Conservation (phyloP, 148 eudicot genomes). For the Diospyros lotus region DNA sequence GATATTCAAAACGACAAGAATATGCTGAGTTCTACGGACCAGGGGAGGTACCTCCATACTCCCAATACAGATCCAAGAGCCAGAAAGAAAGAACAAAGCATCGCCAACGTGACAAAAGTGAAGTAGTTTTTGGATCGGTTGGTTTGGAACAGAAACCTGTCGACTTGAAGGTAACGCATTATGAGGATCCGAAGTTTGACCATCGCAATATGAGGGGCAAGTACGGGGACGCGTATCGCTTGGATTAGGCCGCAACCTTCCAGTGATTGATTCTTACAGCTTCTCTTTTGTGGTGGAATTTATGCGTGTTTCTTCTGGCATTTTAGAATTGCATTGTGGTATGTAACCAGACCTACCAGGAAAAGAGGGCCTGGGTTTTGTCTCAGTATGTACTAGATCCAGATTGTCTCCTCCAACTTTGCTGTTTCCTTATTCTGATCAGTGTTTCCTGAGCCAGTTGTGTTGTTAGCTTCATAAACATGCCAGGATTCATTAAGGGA, state of each 20-base stretch:
- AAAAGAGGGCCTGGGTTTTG: too few species aligned
- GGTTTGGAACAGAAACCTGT: conserved; percentile 45
- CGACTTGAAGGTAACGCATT: conserved; percentile 43
- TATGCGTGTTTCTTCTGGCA: not conserved
- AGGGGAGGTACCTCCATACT: conserved; percentile 41
- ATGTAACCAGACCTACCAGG: not conserved
- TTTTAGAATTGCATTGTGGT: not conserved
- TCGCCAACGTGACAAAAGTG: conserved; percentile 63
- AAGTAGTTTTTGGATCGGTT: conserved; percentile 30
- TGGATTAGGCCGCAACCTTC: conserved; percentile 19
- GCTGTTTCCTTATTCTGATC: too few species aligned
- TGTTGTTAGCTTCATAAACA: too few species aligned
- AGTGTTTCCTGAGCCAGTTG: too few species aligned
- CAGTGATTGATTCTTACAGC: not conserved
- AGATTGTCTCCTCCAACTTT: too few species aligned
- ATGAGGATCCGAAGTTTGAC: conserved; percentile 51
- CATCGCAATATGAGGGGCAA: conserved; percentile 55
- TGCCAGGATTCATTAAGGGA: too few species aligned
- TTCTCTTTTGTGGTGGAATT: not conserved
- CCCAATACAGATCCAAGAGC: conserved; percentile 57
- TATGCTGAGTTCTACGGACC: conserved; percentile 77
- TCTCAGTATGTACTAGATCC: too few species aligned
- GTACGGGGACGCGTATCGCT: conserved; percentile 60
- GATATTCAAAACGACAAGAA: conserved; percentile 76
- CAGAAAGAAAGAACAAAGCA: conserved; percentile 86